A percentile compares a stretch with the other conserved stretches of the same genome.
Conservation (phyloP, 192 early-diverging fungal species). For the Anaeromyces robustus region DNA sequence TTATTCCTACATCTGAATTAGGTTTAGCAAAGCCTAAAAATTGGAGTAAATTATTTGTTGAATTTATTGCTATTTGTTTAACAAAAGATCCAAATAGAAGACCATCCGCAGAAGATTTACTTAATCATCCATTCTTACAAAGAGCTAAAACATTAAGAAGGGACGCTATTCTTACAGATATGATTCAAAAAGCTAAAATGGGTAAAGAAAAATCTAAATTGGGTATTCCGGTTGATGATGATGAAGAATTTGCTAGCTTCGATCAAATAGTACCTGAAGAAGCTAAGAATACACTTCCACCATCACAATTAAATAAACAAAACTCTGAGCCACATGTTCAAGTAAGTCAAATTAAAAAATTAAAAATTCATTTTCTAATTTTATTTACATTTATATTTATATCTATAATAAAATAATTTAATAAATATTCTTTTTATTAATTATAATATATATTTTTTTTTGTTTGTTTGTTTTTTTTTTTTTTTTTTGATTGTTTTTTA, state of each 20-base stretch:
- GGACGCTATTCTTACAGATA: constrained; percentile 20
- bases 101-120: constrained; percentile 27
- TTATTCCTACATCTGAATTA: constrained; percentile 31
- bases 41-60: constrained; percentile 35
- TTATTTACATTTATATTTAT: too few relatives aligned
- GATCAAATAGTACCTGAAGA: constrained; percentile 25
- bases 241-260: constrained; percentile 4
- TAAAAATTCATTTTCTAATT: background rate
- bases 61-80: constrained; percentile 36
- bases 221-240: constrained; percentile 8
- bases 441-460: too few relatives aligned
- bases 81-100: constrained; percentile 32
- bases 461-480: too few relatives aligned
- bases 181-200: constrained; percentile 26
- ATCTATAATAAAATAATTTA: too few relatives aligned
- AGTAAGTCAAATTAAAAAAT: background rate
- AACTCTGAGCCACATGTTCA: background rate
- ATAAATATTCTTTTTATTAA: too few relatives aligned
- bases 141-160: constrained; percentile 19
- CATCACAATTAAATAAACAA: background rate
- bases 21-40: constrained; percentile 42
- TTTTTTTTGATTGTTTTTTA: too few relatives aligned
- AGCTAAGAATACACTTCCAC: constrained; percentile 18
- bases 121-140: constrained; percentile 39
- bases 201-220: constrained; percentile 31